Evolutionary conservation across 2,329 filamentous ascomycete genomes (phyloP).

Genomic region (Xylariaceae sp.): DNA sequence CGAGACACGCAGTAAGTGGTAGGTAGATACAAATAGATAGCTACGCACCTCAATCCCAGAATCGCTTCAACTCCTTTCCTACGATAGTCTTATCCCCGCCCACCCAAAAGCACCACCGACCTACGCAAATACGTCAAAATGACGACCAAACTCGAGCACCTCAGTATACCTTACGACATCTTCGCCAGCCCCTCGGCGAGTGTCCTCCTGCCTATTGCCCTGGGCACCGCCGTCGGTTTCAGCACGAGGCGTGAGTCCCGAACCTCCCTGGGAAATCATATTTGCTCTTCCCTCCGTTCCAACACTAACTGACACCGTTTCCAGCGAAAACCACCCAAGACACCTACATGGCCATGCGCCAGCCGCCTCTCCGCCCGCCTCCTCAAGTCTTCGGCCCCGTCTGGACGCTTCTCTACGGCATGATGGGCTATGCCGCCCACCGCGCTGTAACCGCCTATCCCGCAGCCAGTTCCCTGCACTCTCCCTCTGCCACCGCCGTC

Average conservation of each 20-base stretch:
- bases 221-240: slow-evolving; percentile 72
- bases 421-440: slow-evolving; percentile 89
- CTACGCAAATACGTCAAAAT: slow-evolving; percentile 40
- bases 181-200: slow-evolving; percentile 70
- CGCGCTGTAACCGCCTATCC: slow-evolving; percentile 65
- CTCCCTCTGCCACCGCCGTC: slow-evolving; percentile 3
- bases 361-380: slow-evolving; percentile 60
- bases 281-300: slow-evolving; percentile 1
- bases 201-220: slow-evolving; percentile 68
- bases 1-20: too few species aligned
- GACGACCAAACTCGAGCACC: slow-evolving; percentile 74
- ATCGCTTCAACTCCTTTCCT: too few species aligned
- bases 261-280: neutral
- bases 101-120: too few species aligned
- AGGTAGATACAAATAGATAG: too few species aligned
- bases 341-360: slow-evolving; percentile 62
- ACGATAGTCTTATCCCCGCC: too few species aligned
- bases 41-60: too few species aligned
- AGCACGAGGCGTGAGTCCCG: slow-evolving; percentile 55
- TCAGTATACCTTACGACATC: slow-evolving; percentile 65
- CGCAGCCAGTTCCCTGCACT: slow-evolving; percentile 43
- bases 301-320: neutral
- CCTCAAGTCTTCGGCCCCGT: slow-evolving; percentile 59
- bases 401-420: slow-evolving; percentile 63
- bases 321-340: slow-evolving; percentile 54